A percentile compares a stretch with the other conserved stretches of the same genome.
These are phyloP conservation scores for Paracoccidioides lutzii DNA, from an alignment of 2,329 filamentous ascomycete genomes.

Conservation along the genomic window DNA sequence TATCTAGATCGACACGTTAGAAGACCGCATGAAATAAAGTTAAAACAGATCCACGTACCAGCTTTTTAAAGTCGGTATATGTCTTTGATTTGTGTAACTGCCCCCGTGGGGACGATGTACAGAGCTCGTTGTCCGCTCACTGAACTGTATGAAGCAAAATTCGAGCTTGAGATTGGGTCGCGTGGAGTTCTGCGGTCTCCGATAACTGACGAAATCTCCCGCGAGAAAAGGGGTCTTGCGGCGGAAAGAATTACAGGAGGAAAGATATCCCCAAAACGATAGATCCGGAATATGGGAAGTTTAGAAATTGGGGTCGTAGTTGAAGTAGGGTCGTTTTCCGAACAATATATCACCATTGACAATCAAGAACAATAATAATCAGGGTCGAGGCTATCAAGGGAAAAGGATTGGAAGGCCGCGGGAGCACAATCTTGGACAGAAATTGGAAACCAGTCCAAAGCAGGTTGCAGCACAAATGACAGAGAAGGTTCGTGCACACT, in stretches of 20 bases:
- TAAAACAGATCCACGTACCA: not conserved
- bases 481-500: slow-evolving; percentile 1
- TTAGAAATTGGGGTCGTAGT: not conserved
- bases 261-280: not conserved
- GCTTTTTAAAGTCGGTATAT: not conserved
- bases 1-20: not conserved
- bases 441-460: slow-evolving; percentile 1
- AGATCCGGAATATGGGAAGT: not conserved
- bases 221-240: not conserved
- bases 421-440: slow-evolving; percentile 1
- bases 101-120: not conserved
- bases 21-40: not conserved
- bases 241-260: not conserved
- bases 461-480: not conserved
- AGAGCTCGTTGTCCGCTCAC: not conserved
- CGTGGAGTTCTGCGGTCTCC: not conserved
- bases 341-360: not conserved
- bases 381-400: not conserved
- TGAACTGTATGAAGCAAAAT: not conserved
- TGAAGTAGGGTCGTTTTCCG: not conserved
- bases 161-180: not conserved
- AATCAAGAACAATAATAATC: not conserved
- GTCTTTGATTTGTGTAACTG: not conserved
- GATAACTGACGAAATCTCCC: not conserved
- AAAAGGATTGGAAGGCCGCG: not conserved